Percentiles rank a stretch among this genome's conserved stretches.
Evolutionary conservation across 768 basidiomycete species (phyloP).

Genomic region (Leccinum incarnatum): DNA sequence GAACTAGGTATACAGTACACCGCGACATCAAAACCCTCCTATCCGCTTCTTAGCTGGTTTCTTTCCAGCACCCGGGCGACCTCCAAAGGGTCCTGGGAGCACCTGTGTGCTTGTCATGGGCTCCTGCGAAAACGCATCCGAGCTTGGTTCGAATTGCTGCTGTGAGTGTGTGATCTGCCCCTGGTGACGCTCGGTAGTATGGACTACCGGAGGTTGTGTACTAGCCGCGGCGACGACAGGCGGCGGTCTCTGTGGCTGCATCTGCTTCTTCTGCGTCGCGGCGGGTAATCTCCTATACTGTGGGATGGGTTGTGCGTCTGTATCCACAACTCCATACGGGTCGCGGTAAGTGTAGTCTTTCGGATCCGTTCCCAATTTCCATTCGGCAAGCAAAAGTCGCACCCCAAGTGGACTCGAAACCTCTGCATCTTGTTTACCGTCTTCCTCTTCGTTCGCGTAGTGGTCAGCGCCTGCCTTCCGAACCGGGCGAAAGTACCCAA

Average conservation of each 20-base stretch:
- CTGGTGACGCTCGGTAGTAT: slow-evolving; percentile 2
- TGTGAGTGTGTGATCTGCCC: slow-evolving; percentile 18
- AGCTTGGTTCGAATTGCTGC: slow-evolving; percentile 9
- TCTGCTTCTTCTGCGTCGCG: slow-evolving; percentile 22
- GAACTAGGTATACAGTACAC: background rate
- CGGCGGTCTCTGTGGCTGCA: slow-evolving; percentile 36
- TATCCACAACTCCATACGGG: slow-evolving; percentile 44
- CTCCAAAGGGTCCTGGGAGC: slow-evolving; percentile 69
- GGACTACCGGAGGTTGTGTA: slow-evolving; percentile 20
- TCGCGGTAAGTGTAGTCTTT: slow-evolving; percentile 51
- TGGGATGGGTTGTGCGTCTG: slow-evolving; percentile 16
- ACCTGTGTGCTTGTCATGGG: slow-evolving; percentile 64
- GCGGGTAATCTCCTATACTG: slow-evolving; percentile 11
- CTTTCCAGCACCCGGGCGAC: slow-evolving; percentile 47
- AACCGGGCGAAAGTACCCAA: slow-evolving; percentile 60
- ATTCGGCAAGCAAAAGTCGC: slow-evolving; percentile 63
- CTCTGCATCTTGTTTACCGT: slow-evolving; percentile 11
- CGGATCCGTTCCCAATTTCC: slow-evolving; percentile 57
- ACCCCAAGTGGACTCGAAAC: slow-evolving; percentile 50
- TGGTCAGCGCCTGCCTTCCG: slow-evolving; percentile 29
- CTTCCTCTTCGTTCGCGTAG: slow-evolving; percentile 24
- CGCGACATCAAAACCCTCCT: slow-evolving; percentile 61
- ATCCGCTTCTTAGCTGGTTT: slow-evolving; percentile 63
- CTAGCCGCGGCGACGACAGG: slow-evolving; percentile 33
- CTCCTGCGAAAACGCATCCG: slow-evolving; percentile 38